Evolutionary conservation across 2,329 filamentous ascomycete genomes (phyloP).

Genomic region (Daldinia sp.): DNA sequence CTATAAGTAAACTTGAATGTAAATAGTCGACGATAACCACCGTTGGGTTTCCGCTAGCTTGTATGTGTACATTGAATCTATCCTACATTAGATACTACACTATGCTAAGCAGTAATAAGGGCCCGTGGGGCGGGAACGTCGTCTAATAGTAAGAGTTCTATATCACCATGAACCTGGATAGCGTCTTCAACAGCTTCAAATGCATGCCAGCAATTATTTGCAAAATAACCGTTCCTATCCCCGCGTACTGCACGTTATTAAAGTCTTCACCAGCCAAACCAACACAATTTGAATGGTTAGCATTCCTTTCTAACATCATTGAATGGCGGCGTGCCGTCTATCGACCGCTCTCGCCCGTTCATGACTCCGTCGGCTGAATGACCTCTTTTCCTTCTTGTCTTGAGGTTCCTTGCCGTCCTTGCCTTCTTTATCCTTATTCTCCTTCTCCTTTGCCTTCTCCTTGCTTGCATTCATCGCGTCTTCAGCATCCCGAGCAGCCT

Average conservation of each 20-base stretch:
- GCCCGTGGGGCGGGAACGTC: too few species aligned
- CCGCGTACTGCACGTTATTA: neutral
- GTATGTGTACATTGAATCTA: neutral
- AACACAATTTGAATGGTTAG: conserved; percentile 4
- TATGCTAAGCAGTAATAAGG: neutral
- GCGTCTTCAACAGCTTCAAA: neutral
- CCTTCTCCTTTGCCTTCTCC: conserved; percentile 17
- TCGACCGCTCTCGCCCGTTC: conserved; percentile 14
- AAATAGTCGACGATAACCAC: neutral
- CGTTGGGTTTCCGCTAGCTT: neutral
- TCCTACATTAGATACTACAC: conserved; percentile 3
- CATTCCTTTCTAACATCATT: conserved; percentile 8
- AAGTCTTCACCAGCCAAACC: neutral
- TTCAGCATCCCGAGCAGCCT: conserved; percentile 38
- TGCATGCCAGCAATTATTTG: neutral
- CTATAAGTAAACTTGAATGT: neutral
- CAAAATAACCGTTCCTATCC: neutral
- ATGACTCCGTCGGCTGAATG: conserved; percentile 13
- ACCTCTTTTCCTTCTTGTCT: conserved; percentile 10
- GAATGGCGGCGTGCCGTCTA: conserved; percentile 18
- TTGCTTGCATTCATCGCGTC: conserved; percentile 34
- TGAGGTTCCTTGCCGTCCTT: neutral
- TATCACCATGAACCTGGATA: neutral
- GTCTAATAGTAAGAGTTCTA: neutral
- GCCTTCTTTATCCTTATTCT: neutral